These are phyloP conservation scores for Trichoderma pleuroti DNA, from an alignment of 2,329 filamentous ascomycete genomes.

Conservation along the genomic window DNA sequence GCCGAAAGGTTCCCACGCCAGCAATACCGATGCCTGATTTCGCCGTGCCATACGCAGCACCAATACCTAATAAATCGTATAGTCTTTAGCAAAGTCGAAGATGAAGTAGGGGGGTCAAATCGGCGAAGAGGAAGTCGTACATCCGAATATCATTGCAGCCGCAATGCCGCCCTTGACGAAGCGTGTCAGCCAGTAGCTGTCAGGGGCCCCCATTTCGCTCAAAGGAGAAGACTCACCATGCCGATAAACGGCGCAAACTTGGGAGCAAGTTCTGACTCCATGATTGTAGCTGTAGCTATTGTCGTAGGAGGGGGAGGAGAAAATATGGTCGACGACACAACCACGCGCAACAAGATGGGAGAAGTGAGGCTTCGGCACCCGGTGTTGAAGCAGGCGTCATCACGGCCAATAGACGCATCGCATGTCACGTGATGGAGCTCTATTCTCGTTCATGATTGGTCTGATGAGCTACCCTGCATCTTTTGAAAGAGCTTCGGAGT, in stretches of 20 bases:
- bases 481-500: conserved; percentile 8
- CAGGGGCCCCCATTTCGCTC: conserved; percentile 19
- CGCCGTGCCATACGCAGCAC: conserved; percentile 82
- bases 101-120: conserved; percentile 5
- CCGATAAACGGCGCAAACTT: conserved; percentile 86
- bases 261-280: conserved; percentile 63
- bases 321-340: not conserved
- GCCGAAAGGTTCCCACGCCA: conserved; percentile 78
- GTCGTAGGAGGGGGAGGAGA: not conserved
- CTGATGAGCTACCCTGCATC: not conserved
- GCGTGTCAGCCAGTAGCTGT: conserved; percentile 25
- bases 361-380: conserved; percentile 14
- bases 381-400: conserved; percentile 17
- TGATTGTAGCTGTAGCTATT: conserved; percentile 33
- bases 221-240: conserved; percentile 60
- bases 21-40: conserved; percentile 87
- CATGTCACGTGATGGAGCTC: not conserved
- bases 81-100: conserved; percentile 17
- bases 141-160: conserved; percentile 79
- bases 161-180: conserved; percentile 66
- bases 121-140: conserved; percentile 46
- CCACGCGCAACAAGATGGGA: conserved; percentile 8
- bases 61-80: conserved; percentile 45
- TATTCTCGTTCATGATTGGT: not conserved
- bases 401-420: conserved; percentile 10